Evolutionary conservation across 2,329 filamentous ascomycete species (phyloP).

Genomic region (Fusarium sp.): DNA sequence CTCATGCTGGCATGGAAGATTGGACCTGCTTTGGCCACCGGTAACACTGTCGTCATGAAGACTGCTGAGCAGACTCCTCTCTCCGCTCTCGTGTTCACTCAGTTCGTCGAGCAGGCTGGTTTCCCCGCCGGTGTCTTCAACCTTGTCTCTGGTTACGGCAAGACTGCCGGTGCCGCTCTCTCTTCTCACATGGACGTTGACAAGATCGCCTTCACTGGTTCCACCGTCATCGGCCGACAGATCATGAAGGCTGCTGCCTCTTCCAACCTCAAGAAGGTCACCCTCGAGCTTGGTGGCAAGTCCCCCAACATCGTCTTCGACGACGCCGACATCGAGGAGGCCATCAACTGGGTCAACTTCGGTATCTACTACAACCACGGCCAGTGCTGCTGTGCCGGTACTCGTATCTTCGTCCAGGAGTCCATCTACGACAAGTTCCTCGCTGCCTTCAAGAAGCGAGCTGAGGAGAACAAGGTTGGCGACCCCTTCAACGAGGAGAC

Average conservation of each 20-base stretch:
- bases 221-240: slow-evolving; percentile 76
- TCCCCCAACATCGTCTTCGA: slow-evolving; percentile 84
- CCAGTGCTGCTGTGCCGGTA: slow-evolving; percentile 79
- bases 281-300: slow-evolving; percentile 83
- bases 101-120: slow-evolving; percentile 78
- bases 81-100: slow-evolving; percentile 73
- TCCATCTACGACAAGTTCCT: slow-evolving; percentile 90
- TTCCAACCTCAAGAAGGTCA: slow-evolving; percentile 86
- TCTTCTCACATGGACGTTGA: slow-evolving; percentile 82
- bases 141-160: slow-evolving; percentile 82
- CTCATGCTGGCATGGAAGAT: slow-evolving; percentile 89
- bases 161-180: slow-evolving; percentile 80
- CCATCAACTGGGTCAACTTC: slow-evolving; percentile 82
- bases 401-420: slow-evolving; percentile 88
- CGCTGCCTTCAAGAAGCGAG: slow-evolving; percentile 80
- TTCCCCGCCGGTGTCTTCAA: slow-evolving; percentile 84
- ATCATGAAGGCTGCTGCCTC: slow-evolving; percentile 85
- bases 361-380: slow-evolving; percentile 75
- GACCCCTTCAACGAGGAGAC: slow-evolving; percentile 83
- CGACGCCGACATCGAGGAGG: slow-evolving; percentile 80
- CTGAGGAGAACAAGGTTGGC: slow-evolving; percentile 79
- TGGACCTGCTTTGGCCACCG: slow-evolving; percentile 76
- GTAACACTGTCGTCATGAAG: slow-evolving; percentile 80
- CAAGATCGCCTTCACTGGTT: slow-evolving; percentile 87
- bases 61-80: slow-evolving; percentile 82